These are phyloP conservation scores for Cymbopogon flexuosus DNA, from an alignment of 202 grass and related monocot genomes.

Conservation along the genomic window DNA sequence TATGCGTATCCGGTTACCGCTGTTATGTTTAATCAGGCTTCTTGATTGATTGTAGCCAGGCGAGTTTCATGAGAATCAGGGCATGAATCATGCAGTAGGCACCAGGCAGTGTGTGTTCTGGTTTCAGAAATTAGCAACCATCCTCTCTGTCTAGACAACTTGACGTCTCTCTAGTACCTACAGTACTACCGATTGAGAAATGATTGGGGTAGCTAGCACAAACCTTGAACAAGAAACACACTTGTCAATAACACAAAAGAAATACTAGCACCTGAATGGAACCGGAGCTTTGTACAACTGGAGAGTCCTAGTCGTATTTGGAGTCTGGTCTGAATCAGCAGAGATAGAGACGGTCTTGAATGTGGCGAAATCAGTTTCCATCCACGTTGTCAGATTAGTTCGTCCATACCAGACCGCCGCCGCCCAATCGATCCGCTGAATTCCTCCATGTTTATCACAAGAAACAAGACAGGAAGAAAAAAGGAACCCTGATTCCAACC, in stretches of 20 bases:
- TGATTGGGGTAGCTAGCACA: not conserved
- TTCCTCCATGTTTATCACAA: not conserved
- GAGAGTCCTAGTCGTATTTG: not conserved
- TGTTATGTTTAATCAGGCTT: not conserved
- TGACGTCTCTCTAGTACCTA: not conserved
- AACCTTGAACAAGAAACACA: not conserved
- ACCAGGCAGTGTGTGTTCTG: not conserved
- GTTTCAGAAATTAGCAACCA: not conserved
- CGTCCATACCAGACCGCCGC: not conserved
- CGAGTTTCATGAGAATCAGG: not conserved
- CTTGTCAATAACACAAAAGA: not conserved
- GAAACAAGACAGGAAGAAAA: not conserved
- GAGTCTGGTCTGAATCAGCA: constrained; percentile 11
- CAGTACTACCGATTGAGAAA: not conserved
- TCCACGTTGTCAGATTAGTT: constrained; percentile 18
- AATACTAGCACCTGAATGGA: not conserved
- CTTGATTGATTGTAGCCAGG: not conserved
- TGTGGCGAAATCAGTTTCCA: not conserved
- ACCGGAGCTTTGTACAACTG: not conserved
- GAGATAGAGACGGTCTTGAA: not conserved
- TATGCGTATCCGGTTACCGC: not conserved
- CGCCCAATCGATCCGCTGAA: not conserved
- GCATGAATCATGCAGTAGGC: too few species aligned
- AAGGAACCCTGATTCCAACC: not conserved
- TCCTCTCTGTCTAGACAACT: not conserved